Evolutionary conservation across 2,329 filamentous ascomycete species (phyloP).

Genomic region (Colletotrichum viniferum): DNA sequence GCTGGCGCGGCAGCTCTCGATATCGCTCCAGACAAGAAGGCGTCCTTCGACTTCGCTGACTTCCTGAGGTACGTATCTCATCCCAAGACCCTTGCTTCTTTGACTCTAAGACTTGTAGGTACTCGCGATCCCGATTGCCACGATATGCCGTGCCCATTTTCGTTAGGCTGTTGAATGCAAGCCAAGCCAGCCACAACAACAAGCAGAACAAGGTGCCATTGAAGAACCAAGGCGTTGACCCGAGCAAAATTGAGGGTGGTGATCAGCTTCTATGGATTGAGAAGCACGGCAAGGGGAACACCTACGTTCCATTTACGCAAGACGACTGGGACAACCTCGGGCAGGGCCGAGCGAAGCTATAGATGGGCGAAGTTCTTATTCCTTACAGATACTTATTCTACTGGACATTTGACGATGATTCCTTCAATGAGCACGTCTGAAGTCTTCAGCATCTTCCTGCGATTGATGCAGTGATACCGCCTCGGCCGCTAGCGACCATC

Average conservation of each 20-base stretch:
- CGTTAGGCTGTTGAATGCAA: constrained; percentile 63
- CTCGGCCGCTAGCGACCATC: background rate
- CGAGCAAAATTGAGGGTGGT: constrained; percentile 24
- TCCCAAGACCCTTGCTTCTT: background rate
- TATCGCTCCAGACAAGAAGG: constrained; percentile 52
- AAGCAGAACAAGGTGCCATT: constrained; percentile 79
- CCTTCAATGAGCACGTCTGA: background rate
- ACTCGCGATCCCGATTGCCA: constrained; percentile 65
- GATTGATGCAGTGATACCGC: background rate
- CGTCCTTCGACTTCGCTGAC: constrained; percentile 61
- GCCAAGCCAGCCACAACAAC: constrained; percentile 70
- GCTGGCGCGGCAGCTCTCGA: constrained; percentile 68
- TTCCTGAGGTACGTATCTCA: constrained; percentile 54
- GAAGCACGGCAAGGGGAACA: constrained; percentile 46
- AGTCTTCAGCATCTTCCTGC: background rate
- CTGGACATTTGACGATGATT: background rate
- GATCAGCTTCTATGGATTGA: constrained; percentile 61
- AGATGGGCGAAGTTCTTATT: background rate
- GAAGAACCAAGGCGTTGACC: constrained; percentile 35
- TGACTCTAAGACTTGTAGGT: constrained; percentile 32
- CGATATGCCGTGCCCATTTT: constrained; percentile 80
- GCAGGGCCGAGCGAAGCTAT: constrained; percentile 4
- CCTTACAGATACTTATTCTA: background rate
- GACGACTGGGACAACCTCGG: constrained; percentile 55
- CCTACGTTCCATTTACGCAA: constrained; percentile 63